Conservation (phyloP, 2,329 filamentous ascomycete species). For the Sporothrix brunneoviolacea region DNA sequence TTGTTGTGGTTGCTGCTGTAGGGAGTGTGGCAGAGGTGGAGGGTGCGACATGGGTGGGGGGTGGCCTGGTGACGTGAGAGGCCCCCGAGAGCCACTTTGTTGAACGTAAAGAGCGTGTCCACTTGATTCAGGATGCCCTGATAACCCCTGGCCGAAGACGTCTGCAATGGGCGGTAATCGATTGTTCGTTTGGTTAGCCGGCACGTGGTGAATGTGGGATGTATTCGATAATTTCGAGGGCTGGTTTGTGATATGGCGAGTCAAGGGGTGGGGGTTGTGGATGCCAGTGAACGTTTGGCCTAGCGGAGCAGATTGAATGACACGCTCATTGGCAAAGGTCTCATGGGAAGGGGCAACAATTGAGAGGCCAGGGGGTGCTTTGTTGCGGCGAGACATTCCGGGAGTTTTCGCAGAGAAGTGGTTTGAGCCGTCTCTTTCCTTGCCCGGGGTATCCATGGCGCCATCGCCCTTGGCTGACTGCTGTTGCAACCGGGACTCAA, state of each 20-base stretch:
- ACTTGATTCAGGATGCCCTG: conserved; percentile 51
- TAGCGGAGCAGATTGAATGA: conserved; percentile 93
- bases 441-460: conserved; percentile 45
- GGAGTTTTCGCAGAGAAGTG: conserved; percentile 63
- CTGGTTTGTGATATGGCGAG: conserved; percentile 72
- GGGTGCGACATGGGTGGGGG: conserved; percentile 41
- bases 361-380: conserved; percentile 80
- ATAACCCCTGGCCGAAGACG: conserved; percentile 79
- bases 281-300: conserved; percentile 93
- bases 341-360: conserved; percentile 93
- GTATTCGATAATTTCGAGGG: conserved; percentile 75
- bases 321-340: conserved; percentile 86
- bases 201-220: conserved; percentile 85
- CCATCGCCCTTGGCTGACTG: conserved; percentile 74
- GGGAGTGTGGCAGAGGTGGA: conserved; percentile 9
- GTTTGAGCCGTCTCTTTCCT: conserved; percentile 41
- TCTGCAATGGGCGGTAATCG: conserved; percentile 89
- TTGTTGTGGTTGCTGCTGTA: conserved; percentile 27
- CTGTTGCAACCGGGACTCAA: conserved; percentile 84
- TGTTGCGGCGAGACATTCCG: conserved; percentile 65
- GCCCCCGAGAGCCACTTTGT: conserved; percentile 59
- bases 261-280: conserved; percentile 68
- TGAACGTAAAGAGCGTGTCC: conserved; percentile 49
- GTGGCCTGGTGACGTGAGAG: conserved; percentile 72
- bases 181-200: conserved; percentile 83